Conservation (phyloP, 805 yeast species). For the Zygotorulaspora danielsina region DNA sequence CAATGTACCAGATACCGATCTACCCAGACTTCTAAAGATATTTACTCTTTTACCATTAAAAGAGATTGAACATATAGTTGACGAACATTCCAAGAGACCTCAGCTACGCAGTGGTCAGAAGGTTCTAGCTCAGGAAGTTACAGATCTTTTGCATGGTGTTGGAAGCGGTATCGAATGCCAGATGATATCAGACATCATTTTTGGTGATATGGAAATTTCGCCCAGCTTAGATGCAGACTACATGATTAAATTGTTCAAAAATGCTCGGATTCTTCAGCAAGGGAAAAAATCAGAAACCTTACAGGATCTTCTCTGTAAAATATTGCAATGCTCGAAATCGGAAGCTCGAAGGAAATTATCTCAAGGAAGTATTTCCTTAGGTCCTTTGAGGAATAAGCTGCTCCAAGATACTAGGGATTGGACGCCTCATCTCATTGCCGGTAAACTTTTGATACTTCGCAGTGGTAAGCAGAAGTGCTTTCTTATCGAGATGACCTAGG, state of each 20-base stretch:
- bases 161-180: conserved; percentile 69
- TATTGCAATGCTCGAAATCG: conserved; percentile 47
- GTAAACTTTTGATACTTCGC: conserved; percentile 57
- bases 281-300: conserved; percentile 36
- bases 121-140: conserved; percentile 74
- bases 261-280: conserved; percentile 20
- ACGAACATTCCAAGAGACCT: conserved; percentile 54
- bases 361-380: conserved; percentile 71
- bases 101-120: conserved; percentile 68
- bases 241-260: conserved; percentile 17
- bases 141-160: conserved; percentile 81
- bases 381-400: conserved; percentile 52
- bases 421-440: conserved; percentile 52
- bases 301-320: conserved; percentile 48
- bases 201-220: conserved; percentile 24
- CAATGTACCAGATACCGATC: conserved; percentile 72
- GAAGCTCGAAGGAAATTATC: conserved; percentile 60
- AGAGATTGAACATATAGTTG: conserved; percentile 52
- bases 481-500: conserved; percentile 42
- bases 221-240: conserved; percentile 13
- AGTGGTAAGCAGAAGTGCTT: conserved; percentile 69
- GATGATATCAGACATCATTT: conserved; percentile 61
- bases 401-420: conserved; percentile 49
- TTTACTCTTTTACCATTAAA: conserved; percentile 73
- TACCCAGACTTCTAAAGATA: conserved; percentile 60